Evolutionary conservation across 2,329 filamentous ascomycete genomes (phyloP).

Genomic region (Neofusicoccum cordaticola): DNA sequence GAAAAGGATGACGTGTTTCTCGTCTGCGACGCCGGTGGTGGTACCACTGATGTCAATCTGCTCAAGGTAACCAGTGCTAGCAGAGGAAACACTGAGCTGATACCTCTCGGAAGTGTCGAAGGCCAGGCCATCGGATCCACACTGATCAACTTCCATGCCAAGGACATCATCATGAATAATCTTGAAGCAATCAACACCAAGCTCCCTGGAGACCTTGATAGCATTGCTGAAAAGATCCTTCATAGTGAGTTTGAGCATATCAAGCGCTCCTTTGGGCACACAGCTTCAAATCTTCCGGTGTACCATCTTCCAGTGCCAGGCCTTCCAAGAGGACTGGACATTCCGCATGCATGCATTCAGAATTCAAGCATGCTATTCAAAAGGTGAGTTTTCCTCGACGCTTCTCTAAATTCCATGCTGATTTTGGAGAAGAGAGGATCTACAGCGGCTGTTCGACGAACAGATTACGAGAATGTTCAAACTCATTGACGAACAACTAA

Average conservation of each 20-base stretch:
- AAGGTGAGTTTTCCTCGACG: no score
- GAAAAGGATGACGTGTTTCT: slow-evolving; percentile 38
- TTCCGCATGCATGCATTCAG: background rate
- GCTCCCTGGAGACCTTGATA: background rate
- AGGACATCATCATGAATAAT: no score
- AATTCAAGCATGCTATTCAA: no score
- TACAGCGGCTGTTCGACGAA: slow-evolving; percentile 23
- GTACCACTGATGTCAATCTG: slow-evolving; percentile 29
- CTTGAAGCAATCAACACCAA: no score
- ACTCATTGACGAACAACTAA: slow-evolving; percentile 23
- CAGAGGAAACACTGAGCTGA: background rate
- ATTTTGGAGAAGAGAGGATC: background rate
- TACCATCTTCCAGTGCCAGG: background rate
- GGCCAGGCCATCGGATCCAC: slow-evolving; percentile 20
- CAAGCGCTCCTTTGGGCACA: background rate
- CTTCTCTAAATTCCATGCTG: background rate
- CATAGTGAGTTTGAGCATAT: background rate
- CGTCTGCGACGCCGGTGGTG: slow-evolving; percentile 46
- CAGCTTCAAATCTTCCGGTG: background rate
- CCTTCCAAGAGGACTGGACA: background rate
- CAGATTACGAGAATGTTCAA: slow-evolving; percentile 21
- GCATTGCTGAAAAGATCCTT: background rate
- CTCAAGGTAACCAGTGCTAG: background rate
- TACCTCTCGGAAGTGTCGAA: background rate
- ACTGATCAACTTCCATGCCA: background rate